Conservation (phyloP, 306 rosid genomes). For the Morella rubra region DNA sequence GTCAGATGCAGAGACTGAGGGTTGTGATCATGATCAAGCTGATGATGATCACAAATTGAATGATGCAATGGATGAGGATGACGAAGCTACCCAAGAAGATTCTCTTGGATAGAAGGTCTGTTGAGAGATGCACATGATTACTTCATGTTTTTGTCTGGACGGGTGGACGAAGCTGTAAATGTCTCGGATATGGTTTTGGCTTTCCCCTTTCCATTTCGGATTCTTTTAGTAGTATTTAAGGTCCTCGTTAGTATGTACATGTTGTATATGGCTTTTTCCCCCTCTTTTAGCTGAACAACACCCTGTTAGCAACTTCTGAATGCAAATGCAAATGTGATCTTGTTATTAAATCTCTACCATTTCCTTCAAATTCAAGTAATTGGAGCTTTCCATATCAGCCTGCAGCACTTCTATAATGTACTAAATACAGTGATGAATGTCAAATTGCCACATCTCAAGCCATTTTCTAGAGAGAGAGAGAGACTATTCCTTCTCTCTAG, state of each 20-base stretch:
- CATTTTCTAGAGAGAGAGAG: no score
- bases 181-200: not conserved
- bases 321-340: no score
- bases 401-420: no score
- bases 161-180: conserved; percentile 27
- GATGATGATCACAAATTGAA: conserved; percentile 42
- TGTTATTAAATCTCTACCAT: no score
- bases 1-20: conserved; percentile 73
- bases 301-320: not conserved
- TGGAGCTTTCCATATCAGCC: no score
- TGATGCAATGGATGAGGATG: conserved; percentile 71
- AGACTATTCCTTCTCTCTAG: no score
- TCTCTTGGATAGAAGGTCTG: conserved; percentile 37
- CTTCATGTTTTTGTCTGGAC: not conserved
- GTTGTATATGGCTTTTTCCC: not conserved
- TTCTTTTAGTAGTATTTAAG: not conserved
- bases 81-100: conserved; percentile 63
- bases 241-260: not conserved
- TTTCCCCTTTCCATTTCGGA: not conserved
- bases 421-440: no score
- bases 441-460: no score
- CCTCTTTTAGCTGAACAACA: not conserved
- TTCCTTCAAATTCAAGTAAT: no score
- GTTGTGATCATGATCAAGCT: conserved; percentile 40
- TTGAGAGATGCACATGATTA: not conserved